Conservation (phyloP, 805 yeast genomes). For the Saccharomycopsis microspora region DNA sequence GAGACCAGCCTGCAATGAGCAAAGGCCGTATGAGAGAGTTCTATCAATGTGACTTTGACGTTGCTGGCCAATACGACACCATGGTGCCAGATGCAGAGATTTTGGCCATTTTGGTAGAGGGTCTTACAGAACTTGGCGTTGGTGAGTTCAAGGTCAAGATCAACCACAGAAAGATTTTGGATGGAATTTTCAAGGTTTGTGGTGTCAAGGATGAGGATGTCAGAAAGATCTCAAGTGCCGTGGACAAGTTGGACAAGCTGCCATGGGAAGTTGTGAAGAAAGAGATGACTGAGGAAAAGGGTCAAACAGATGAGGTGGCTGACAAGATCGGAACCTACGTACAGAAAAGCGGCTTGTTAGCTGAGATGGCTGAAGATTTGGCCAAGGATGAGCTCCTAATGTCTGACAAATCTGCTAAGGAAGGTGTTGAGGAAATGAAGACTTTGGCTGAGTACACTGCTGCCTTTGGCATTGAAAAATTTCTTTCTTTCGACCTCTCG, state of each 20-base stretch:
- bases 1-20: slow-evolving; percentile 99
- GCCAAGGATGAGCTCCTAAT: slow-evolving; percentile 45
- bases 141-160: slow-evolving; percentile 82
- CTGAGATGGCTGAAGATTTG: slow-evolving; percentile 47
- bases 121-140: slow-evolving; percentile 75
- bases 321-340: slow-evolving; percentile 89
- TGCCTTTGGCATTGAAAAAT: slow-evolving; percentile 63
- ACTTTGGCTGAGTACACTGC: slow-evolving; percentile 66
- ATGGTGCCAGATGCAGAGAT: slow-evolving; percentile 97
- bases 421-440: slow-evolving; percentile 75
- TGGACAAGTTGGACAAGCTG: slow-evolving; percentile 87
- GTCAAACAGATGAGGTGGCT: slow-evolving; percentile 84
- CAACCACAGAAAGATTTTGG: slow-evolving; percentile 91
- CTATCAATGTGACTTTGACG: slow-evolving; percentile 96
- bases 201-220: slow-evolving; percentile 94
- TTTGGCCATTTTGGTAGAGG: slow-evolving; percentile 72
- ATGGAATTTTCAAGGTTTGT: slow-evolving; percentile 90
- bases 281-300: slow-evolving; percentile 88
- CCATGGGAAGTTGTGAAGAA: slow-evolving; percentile 93
- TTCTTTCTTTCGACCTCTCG: slow-evolving; percentile 80
- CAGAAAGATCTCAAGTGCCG: slow-evolving; percentile 87
- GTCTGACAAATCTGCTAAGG: slow-evolving; percentile 59
- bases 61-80: slow-evolving; percentile 84
- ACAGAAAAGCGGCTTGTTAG: slow-evolving; percentile 66
- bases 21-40: slow-evolving; percentile 99